Base-by-base conservation (phyloP, 768 basidiomycete species). In the Leccinum boreale region DNA sequence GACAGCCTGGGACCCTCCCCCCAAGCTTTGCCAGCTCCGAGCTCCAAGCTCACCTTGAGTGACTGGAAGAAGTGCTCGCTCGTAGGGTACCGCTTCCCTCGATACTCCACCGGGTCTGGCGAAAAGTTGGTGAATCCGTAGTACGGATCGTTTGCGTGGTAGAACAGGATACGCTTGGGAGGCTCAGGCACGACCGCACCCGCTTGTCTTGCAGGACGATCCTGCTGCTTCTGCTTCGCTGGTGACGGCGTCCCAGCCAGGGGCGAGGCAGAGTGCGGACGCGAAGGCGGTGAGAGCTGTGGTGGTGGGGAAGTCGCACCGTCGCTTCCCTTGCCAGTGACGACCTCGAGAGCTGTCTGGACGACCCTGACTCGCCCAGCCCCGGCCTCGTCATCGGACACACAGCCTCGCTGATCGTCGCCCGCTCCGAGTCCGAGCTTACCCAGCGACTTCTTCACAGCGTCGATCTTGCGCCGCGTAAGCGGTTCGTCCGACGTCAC, bases 31-130 rank as follows among this genome's bases (percentile, higher is more conserved):
- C 39, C 39, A 39, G 39, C 36, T 39, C 17, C 17, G 42, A 55
- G 46, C 15, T 28, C 23, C 24, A 24, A 24, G 15, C 70, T 68
- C 47, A 73, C 74, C 72, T 75, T 80, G 63, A 79, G 69, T 23
- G 79, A 73, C 55, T 81, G 78, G 51, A 78, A 81, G 42, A 81
- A 61, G 60, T 81, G 80, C 59, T 80, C 79, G 49, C 76, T 76
- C 10, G 80, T 80, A 1, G 76, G 76, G 57, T 81, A 81, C 3
- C 60, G 46, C 59, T 72, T 75, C 14, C 76, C 74, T 12, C 62
- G 56, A 57, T 77, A 79, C 21, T 68, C 62, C 29, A 81, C 72
- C 4, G 74, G 64, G 62, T 80, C 75, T 5, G 76, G 63, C 4
- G 79, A 80, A 58, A 77, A 77, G 63, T 78, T 78, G 52, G 78